Evolutionary conservation across 169 alveolate genomes (phyloP).

Genomic region (Eimeria acervulina): DNA sequence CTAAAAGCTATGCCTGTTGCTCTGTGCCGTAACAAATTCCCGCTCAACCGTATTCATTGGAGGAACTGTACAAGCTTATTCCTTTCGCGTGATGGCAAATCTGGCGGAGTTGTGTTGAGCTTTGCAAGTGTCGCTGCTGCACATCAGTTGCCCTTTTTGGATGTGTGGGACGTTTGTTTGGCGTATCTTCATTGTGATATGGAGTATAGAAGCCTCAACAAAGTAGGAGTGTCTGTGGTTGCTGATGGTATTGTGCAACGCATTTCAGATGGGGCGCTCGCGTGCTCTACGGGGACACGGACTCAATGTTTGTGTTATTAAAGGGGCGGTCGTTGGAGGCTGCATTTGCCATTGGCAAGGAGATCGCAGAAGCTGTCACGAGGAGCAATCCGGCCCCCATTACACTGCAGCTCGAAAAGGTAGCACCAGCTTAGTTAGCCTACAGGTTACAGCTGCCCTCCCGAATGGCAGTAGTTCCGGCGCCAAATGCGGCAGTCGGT

Average conservation of each 20-base stretch:
- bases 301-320: constrained; percentile 96
- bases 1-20: not conserved
- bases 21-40: too few relatives aligned
- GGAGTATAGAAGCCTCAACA: not conserved
- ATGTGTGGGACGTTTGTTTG: not conserved
- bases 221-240: not conserved
- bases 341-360: constrained; percentile 83
- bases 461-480: not conserved
- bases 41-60: not conserved
- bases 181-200: not conserved
- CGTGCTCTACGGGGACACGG: constrained; percentile 99
- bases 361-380: constrained; percentile 81
- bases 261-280: constrained; percentile 88
- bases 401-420: constrained; percentile 85
- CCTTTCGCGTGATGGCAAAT: not conserved
- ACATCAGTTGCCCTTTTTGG: not conserved
- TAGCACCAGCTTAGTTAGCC: not conserved
- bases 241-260: not conserved
- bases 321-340: constrained; percentile 83
- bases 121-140: not conserved
- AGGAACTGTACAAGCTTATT: not conserved
- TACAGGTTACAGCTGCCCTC: not conserved
- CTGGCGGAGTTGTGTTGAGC: not conserved
- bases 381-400: constrained; percentile 84
- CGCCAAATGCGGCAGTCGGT: not conserved